Conservation (phyloP, 306 rosid species). For the Rubus parviflorus region DNA sequence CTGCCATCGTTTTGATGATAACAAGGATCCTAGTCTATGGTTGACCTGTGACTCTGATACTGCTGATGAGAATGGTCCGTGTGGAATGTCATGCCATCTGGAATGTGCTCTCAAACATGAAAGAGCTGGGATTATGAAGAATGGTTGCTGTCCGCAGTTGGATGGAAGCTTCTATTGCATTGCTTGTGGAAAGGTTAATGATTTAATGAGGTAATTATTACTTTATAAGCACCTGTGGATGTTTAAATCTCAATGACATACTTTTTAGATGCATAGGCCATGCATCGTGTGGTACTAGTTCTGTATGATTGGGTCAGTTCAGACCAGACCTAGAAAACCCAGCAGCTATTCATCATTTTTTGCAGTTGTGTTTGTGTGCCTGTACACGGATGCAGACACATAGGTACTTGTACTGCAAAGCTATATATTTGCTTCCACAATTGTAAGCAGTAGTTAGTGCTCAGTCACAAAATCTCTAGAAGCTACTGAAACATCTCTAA, state of each 20-base stretch:
- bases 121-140: constrained; percentile 65
- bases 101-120: constrained; percentile 82
- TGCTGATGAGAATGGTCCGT: constrained; percentile 48
- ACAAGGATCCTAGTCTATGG: constrained; percentile 98
- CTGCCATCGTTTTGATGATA: constrained; percentile 77
- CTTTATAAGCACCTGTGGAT: constrained; percentile 12
- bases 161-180: constrained; percentile 81
- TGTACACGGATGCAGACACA: not conserved
- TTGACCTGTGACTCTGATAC: constrained; percentile 64
- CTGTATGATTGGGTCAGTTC: not conserved
- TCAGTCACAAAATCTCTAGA: not conserved
- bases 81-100: constrained; percentile 93
- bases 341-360: not conserved
- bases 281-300: not conserved
- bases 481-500: not conserved
- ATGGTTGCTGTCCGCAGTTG: constrained; percentile 40
- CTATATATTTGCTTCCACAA: not conserved
- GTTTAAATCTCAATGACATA: not conserved
- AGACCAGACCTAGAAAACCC: not conserved
- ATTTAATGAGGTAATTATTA: constrained; percentile 66
- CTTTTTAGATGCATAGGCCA: constrained; percentile 1
- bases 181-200: constrained; percentile 74
- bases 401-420: not conserved
- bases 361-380: not conserved
- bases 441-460: not conserved